Base-by-base conservation (phyloP, 176 grass and related monocot species). In the Carex myosuroides region DNA sequence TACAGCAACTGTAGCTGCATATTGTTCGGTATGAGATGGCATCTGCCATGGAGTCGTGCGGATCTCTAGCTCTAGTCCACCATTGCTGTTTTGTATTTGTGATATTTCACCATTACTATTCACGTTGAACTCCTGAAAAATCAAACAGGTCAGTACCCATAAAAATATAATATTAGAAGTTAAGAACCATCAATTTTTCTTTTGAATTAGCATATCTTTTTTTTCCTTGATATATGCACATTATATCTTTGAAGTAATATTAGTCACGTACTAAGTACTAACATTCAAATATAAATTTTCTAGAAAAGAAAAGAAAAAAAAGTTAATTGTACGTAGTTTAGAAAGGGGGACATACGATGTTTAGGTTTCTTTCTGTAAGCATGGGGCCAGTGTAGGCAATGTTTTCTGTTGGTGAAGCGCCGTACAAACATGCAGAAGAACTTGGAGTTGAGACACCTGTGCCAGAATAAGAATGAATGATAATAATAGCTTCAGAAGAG, bases 281-380 rank as follows among this genome's bases (percentile, higher is more conserved):
- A 39, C 37, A 39, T 5, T 5, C 2, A 70, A n/a, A 41, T 18
- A 56, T 54, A 32, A 20, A 24, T 52, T 64, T 64, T 16, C 3
- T 62, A 46, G 20, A 42, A 61, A 64, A 21, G 6, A 61, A 63
- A 46, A n/a, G n/a, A n/a, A 61, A 1, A 1, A 81, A 26, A 46
- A 41, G 57, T 22, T 18, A 64, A 41, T 37, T 18, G 12, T 48
- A 52, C 2, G 11, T 42, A 64, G 39, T 48, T 46, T 52, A 30
- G 37, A 68, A 68, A 30, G 22, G 42, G 9, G 18, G 10, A 64
- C 70, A 26, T 78, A 86, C 85, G 58, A 79, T 86, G 50, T 77
- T 77, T 35, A 86, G 64, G 21, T 79, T 86, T 68, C 75, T 86
- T 81, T 86, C 85, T 13, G 60, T 60, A 66, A 86, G 56, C 72